Percentiles rank a stretch among this genome's conserved stretches.
These are phyloP conservation scores for Colletotrichum eremochloae DNA, from an alignment of 2,329 filamentous ascomycete species.

Conservation along the genomic window DNA sequence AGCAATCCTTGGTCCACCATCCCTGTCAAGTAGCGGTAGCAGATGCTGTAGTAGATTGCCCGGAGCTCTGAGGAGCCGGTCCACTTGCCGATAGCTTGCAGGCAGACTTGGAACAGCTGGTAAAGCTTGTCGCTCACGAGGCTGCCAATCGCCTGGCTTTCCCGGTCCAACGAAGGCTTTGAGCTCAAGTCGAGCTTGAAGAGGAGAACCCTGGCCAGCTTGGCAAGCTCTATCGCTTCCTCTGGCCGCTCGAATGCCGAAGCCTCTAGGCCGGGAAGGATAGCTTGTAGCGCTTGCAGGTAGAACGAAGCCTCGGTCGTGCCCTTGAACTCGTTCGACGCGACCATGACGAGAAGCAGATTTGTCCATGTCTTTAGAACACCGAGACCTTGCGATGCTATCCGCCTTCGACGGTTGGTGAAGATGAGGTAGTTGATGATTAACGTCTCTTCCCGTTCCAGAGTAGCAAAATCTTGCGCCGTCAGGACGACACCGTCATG, in stretches of 20 bases:
- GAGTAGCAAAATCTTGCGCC: constrained; percentile 61
- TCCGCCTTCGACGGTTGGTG: constrained; percentile 72
- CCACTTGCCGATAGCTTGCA: constrained; percentile 83
- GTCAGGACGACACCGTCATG: constrained; percentile 63
- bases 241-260: constrained; percentile 77
- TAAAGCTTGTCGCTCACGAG: constrained; percentile 90
- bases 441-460: constrained; percentile 71
- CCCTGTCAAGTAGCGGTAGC: constrained; percentile 84
- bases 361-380: constrained; percentile 88
- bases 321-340: constrained; percentile 83
- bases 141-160: constrained; percentile 69
- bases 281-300: constrained; percentile 86
- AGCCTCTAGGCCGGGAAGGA: constrained; percentile 87
- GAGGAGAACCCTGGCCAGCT: constrained; percentile 79
- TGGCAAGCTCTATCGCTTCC: constrained; percentile 82
- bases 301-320: constrained; percentile 82
- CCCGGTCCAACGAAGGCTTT: constrained; percentile 55
- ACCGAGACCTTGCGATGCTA: constrained; percentile 70
- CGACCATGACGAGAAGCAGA: constrained; percentile 84
- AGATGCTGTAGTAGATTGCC: constrained; percentile 91
- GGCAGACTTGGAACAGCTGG: constrained; percentile 89
- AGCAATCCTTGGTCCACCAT: constrained; percentile 69
- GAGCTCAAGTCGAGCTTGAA: constrained; percentile 75
- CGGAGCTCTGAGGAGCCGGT: constrained; percentile 79
- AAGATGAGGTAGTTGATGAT: constrained; percentile 73